Evolutionary conservation across 2,329 filamentous ascomycete species (phyloP), one percentile per base, ranked within the genome.

Genomic region (Epicoccum sorghinum): DNA sequence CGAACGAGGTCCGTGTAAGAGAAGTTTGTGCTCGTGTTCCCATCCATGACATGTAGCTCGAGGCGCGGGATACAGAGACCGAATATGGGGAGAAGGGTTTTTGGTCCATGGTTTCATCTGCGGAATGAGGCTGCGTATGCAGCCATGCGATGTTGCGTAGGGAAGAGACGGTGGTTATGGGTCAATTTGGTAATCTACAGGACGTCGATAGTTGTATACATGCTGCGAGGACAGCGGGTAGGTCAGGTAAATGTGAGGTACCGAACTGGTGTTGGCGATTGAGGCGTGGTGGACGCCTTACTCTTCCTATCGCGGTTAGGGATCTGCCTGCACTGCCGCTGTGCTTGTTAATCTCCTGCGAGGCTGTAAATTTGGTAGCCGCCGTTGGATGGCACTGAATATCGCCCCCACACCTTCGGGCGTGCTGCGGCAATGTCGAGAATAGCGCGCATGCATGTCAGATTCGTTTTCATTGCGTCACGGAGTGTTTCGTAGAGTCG

Each of bases 341-440:
- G 3, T 18, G 22, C n/a, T 38, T 51, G 22, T 23, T 27, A 3
- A n/a, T 30, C 27, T 25, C 12, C 18, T 18, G 6, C 22, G 41
- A 45, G 48, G 41, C 41, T 46, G 29, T 9, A 29, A 29, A 18
- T 18, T 18, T 18, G 18, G 18, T 18, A 18, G 18, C 18, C 18
- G 18, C 18, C 18, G 18, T 18, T 18, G 18, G 18, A 18, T 18
- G 18, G 18, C 18, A 18, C 18, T 18, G 18, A 3, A 18, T 3
- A 18, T 18, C 33, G 47, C 18, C 47, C 30, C 35, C 35, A 45
- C 48, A 24, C 13, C 18, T 13, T 39, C 27, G 44, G 47, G 35
- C 27, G 50, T 47, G 42, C 50, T 47, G 44, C 50, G 9, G 18
- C 35, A 41, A 47, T 27, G 33, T 33, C n/a, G 18, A 47, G 40